phyloP scores from a whole-genome alignment of 2,329 filamentous ascomycete genomes.

The Ceratocystis variospora region DNA sequence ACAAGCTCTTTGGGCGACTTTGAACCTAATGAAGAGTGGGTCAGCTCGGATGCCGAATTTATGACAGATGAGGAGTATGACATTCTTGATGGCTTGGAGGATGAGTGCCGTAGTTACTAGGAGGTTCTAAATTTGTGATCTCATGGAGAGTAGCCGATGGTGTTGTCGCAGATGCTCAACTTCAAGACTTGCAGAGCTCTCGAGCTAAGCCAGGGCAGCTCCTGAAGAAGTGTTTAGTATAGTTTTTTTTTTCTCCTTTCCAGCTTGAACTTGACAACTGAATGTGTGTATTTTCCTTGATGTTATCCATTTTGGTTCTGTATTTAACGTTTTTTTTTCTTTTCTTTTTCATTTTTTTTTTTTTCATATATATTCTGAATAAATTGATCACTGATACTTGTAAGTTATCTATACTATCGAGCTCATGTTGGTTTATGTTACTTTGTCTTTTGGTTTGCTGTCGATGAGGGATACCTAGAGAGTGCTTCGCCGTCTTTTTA shows the following conservation, averaged over 20 bases:
- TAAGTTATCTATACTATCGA: background rate
- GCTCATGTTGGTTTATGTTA: background rate
- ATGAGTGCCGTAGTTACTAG: slow-evolving; percentile 51
- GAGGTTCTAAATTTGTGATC: background rate
- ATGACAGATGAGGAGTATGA: slow-evolving; percentile 97
- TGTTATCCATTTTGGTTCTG: background rate
- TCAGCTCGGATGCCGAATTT: slow-evolving; percentile 59
- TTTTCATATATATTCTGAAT: background rate
- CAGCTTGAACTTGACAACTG: background rate
- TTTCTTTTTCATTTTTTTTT: background rate
- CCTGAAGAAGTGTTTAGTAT: background rate
- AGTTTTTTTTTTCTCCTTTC: background rate
- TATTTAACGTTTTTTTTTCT: background rate
- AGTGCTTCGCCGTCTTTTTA: too few species aligned
- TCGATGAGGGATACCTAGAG: too few species aligned
- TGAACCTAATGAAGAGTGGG: slow-evolving; percentile 46
- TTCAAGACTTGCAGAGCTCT: background rate
- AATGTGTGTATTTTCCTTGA: background rate
- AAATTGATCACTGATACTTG: background rate
- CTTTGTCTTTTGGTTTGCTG: too few species aligned
- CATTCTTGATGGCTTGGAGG: slow-evolving; percentile 85
- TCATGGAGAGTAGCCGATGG: background rate
- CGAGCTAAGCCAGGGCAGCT: background rate
- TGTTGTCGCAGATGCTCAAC: background rate
- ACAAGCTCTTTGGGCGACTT: slow-evolving; percentile 33